Conservation (phyloP, 176 grass and related monocot species). For the Lolium rigidum region DNA sequence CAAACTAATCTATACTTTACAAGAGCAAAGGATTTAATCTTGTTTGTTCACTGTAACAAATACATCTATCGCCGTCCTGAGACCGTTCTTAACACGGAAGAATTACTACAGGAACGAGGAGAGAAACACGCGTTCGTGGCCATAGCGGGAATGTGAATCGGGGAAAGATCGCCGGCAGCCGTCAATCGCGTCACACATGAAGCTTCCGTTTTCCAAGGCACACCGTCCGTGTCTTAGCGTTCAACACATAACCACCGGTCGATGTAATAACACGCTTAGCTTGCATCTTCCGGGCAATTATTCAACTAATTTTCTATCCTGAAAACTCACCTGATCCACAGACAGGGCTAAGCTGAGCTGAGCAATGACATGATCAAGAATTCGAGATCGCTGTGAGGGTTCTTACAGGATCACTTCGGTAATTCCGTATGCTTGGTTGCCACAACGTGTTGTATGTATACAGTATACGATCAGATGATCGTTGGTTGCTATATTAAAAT, state of each 20-base stretch:
- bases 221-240: conserved; percentile 14
- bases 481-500: no score
- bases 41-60: no score
- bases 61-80: not conserved
- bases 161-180: not conserved
- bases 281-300: conserved; percentile 36
- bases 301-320: not conserved
- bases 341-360: conserved; percentile 19
- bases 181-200: conserved; percentile 41
- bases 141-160: not conserved
- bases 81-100: not conserved
- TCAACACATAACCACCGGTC: conserved; percentile 34
- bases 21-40: not conserved
- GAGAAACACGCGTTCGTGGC: not conserved
- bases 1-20: not conserved
- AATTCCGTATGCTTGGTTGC: not conserved
- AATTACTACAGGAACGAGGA: not conserved
- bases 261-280: conserved; percentile 2
- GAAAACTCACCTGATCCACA: not conserved
- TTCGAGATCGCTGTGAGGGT: not conserved
- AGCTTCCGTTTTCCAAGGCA: not conserved
- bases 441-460: no score
- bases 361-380: conserved; percentile 5
- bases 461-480: no score
- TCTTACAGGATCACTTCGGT: not conserved